Evolutionary conservation across 495 filamentous ascomycete species (phyloP).

Genomic region (Aspergillus egyptiacus): DNA sequence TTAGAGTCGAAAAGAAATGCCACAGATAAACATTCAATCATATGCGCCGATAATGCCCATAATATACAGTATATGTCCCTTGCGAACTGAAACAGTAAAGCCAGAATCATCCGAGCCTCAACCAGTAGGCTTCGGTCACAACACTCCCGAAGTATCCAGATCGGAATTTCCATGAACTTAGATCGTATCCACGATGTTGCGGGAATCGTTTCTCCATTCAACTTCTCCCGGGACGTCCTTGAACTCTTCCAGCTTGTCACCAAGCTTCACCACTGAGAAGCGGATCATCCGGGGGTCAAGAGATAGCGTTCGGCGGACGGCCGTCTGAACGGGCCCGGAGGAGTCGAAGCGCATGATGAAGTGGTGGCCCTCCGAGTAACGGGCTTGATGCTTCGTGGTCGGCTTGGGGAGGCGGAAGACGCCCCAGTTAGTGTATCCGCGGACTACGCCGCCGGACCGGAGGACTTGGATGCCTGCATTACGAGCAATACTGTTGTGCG

Average conservation of each 20-base stretch:
- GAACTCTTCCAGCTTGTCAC: slow-evolving; percentile 65
- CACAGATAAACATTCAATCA: slow-evolving; percentile 14
- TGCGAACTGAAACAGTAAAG: slow-evolving; percentile 26
- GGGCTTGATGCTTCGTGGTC: slow-evolving; percentile 68
- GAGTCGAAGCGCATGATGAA: slow-evolving; percentile 96
- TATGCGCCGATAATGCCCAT: slow-evolving; percentile 40
- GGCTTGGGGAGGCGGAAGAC: slow-evolving; percentile 73
- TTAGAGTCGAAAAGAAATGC: background rate
- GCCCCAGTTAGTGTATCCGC: slow-evolving; percentile 92
- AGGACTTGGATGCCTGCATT: slow-evolving; percentile 81
- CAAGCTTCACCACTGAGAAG: slow-evolving; percentile 80
- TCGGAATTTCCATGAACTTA: background rate
- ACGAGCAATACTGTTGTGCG: slow-evolving; percentile 67
- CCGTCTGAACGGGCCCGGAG: slow-evolving; percentile 60
- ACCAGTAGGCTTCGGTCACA: background rate
- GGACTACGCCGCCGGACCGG: slow-evolving; percentile 79
- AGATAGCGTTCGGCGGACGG: slow-evolving; percentile 65
- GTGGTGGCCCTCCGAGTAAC: slow-evolving; percentile 81
- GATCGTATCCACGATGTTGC: slow-evolving; percentile 28
- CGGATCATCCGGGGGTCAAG: slow-evolving; percentile 88
- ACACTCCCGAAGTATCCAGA: background rate
- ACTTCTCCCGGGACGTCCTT: slow-evolving; percentile 56
- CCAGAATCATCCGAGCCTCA: slow-evolving; percentile 10
- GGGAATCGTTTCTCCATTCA: slow-evolving; percentile 53
- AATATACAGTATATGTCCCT: slow-evolving; percentile 25